These are phyloP conservation scores for Kodamaea sp. DNA, from an alignment of 1,139 yeast genomes.

Conservation along the genomic window DNA sequence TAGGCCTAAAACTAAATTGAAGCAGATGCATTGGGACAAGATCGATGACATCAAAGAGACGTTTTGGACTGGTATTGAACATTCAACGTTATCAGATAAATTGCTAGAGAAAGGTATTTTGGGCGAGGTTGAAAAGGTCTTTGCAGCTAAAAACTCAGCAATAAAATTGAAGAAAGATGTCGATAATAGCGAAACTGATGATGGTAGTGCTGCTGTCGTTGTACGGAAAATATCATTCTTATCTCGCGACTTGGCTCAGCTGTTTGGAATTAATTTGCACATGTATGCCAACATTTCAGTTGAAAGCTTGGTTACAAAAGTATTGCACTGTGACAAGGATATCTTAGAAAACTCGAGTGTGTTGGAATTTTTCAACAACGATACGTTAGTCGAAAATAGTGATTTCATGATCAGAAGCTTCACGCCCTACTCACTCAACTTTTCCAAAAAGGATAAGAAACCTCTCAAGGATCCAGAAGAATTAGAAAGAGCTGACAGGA, in stretches of 20 bases:
- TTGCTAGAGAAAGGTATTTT: slow-evolving; percentile 72
- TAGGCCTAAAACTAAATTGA: slow-evolving; percentile 66
- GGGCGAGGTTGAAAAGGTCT: slow-evolving; percentile 74
- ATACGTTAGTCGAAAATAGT: slow-evolving; percentile 71
- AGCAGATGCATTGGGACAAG: slow-evolving; percentile 96
- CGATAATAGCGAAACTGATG: slow-evolving; percentile 24
- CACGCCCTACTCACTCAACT: slow-evolving; percentile 69
- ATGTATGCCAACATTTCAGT: slow-evolving; percentile 67
- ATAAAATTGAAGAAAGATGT: slow-evolving; percentile 41
- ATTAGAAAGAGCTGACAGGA: slow-evolving; percentile 78
- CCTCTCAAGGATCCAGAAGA: slow-evolving; percentile 63
- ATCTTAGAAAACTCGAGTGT: slow-evolving; percentile 69
- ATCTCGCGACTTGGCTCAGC: slow-evolving; percentile 76
- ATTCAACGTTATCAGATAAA: slow-evolving; percentile 48
- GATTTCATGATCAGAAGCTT: slow-evolving; percentile 64
- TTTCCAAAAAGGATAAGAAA: slow-evolving; percentile 30
- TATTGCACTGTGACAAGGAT: slow-evolving; percentile 71
- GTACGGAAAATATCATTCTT: slow-evolving; percentile 57
- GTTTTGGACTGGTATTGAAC: slow-evolving; percentile 71
- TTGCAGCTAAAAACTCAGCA: slow-evolving; percentile 60
- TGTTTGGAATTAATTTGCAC: slow-evolving; percentile 90
- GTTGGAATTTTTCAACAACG: slow-evolving; percentile 78
- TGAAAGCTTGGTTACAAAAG: slow-evolving; percentile 61
- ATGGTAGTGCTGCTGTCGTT: slow-evolving; percentile 26
- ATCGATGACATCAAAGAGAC: slow-evolving; percentile 71